Percentiles rank a stretch among this genome's conserved stretches.
phyloP scores from a whole-genome alignment of 2,329 filamentous ascomycete species.

The Fusarium secorum region DNA sequence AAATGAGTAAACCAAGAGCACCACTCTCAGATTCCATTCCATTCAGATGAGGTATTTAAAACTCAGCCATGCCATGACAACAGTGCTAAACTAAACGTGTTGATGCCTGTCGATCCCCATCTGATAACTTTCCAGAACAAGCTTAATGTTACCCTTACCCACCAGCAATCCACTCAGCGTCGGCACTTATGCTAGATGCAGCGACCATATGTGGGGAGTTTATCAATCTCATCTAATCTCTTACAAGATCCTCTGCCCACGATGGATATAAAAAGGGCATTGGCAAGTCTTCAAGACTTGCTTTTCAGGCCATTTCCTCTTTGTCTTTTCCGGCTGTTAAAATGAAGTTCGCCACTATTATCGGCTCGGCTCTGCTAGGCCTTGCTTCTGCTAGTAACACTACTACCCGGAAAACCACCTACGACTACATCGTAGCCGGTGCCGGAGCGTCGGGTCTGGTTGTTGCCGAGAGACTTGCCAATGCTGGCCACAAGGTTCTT shows the following conservation, averaged over 20 bases:
- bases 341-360: constrained; percentile 22
- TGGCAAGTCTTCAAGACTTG: neutral
- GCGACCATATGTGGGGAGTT: constrained; percentile 9
- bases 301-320: neutral
- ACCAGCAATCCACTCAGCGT: constrained; percentile 19
- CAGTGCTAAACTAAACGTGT: neutral
- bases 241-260: neutral
- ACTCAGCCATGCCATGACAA: neutral
- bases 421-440: constrained; percentile 37
- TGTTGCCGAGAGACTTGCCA: constrained; percentile 57
- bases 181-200: constrained; percentile 16
- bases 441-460: constrained; percentile 37
- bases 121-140: constrained; percentile 8
- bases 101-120: constrained; percentile 15
- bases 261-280: neutral
- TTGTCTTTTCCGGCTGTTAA: neutral
- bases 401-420: constrained; percentile 20
- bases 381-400: constrained; percentile 15
- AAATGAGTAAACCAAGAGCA: neutral
- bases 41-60: neutral
- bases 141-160: constrained; percentile 26
- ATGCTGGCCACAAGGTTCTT: constrained; percentile 69
- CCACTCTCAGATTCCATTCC: neutral
- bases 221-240: constrained; percentile 41
- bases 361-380: constrained; percentile 18